Conservation (phyloP, 2,329 filamentous ascomycete species). For the Mariannaea elegans region DNA sequence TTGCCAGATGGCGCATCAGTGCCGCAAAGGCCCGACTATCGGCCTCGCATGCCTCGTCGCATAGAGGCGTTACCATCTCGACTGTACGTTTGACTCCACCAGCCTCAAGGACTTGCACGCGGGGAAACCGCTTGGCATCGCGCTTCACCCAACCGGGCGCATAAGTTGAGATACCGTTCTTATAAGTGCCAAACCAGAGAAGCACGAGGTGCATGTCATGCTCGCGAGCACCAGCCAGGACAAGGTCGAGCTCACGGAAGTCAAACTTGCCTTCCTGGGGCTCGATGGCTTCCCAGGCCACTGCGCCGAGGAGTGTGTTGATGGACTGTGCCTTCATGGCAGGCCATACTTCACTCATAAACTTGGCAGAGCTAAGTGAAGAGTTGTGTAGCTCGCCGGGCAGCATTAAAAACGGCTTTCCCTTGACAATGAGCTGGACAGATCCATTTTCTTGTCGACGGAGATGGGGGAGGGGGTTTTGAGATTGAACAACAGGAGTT, state of each 20-base stretch:
- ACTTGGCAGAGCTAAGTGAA: slow-evolving; percentile 45
- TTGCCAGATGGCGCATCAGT: slow-evolving; percentile 44
- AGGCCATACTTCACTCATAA: slow-evolving; percentile 44
- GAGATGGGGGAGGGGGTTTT: slow-evolving; percentile 26
- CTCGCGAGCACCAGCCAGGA: slow-evolving; percentile 43
- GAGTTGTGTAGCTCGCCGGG: slow-evolving; percentile 49
- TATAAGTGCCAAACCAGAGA: slow-evolving; percentile 51
- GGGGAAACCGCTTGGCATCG: slow-evolving; percentile 47
- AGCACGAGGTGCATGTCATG: slow-evolving; percentile 47
- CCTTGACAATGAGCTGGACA: slow-evolving; percentile 48
- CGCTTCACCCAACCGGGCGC: slow-evolving; percentile 47
- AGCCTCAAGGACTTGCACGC: slow-evolving; percentile 44
- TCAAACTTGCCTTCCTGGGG: slow-evolving; percentile 46
- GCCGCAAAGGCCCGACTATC: slow-evolving; percentile 45
- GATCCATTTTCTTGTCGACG: slow-evolving; percentile 37
- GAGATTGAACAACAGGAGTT: background rate
- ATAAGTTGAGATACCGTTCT: slow-evolving; percentile 51
- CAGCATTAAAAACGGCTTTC: slow-evolving; percentile 49
- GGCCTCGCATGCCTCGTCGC: slow-evolving; percentile 40
- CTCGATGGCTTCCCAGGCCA: slow-evolving; percentile 51
- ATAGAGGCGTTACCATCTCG: slow-evolving; percentile 47
- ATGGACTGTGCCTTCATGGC: slow-evolving; percentile 45
- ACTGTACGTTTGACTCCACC: slow-evolving; percentile 44
- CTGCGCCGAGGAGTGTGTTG: slow-evolving; percentile 49
- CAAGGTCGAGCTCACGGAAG: slow-evolving; percentile 46